A percentile compares a stretch with the other conserved stretches of the same genome.
phyloP scores from a whole-genome alignment of 495 filamentous ascomycete genomes.

The Penicillium mononematosum region DNA sequence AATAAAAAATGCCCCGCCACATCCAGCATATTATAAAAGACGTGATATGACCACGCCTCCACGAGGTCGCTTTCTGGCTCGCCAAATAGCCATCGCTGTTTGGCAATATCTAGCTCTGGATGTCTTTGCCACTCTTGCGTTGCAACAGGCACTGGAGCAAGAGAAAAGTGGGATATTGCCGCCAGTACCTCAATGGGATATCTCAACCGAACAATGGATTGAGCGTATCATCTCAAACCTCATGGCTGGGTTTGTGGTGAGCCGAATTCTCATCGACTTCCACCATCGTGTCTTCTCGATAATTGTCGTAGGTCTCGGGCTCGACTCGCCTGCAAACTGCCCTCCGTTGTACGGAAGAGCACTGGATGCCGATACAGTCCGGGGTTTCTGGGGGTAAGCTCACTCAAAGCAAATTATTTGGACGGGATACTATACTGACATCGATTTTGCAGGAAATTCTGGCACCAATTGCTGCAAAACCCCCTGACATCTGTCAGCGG shows the following conservation, averaged over 20 bases:
- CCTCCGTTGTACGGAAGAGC: conserved; percentile 37
- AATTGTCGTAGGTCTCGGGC: conserved; percentile 19
- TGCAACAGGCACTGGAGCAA: conserved; percentile 19
- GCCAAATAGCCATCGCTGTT: conserved; percentile 15
- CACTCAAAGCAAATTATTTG: not conserved
- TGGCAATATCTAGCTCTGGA: conserved; percentile 31
- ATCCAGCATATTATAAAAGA: conserved; percentile 21
- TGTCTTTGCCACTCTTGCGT: conserved; percentile 17
- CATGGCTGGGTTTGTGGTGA: conserved; percentile 22
- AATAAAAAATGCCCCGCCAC: conserved; percentile 22
- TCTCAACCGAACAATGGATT: conserved; percentile 23
- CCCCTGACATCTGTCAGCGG: conserved; percentile 28
- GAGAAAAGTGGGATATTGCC: conserved; percentile 12
- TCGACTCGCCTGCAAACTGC: conserved; percentile 31
- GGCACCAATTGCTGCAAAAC: conserved; percentile 41
- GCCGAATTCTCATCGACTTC: conserved; percentile 24
- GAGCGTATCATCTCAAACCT: conserved; percentile 21
- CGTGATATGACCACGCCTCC: conserved; percentile 6
- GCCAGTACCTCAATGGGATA: conserved; percentile 18
- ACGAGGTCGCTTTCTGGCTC: conserved; percentile 21
- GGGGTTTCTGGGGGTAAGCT: conserved; percentile 35
- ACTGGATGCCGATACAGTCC: conserved; percentile 31
- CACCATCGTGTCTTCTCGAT: conserved; percentile 24
- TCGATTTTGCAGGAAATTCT: conserved; percentile 34
- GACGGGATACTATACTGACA: not conserved